Base-by-base conservation (phyloP, 1,139 yeast species). In the Zygoascus sp. region DNA sequence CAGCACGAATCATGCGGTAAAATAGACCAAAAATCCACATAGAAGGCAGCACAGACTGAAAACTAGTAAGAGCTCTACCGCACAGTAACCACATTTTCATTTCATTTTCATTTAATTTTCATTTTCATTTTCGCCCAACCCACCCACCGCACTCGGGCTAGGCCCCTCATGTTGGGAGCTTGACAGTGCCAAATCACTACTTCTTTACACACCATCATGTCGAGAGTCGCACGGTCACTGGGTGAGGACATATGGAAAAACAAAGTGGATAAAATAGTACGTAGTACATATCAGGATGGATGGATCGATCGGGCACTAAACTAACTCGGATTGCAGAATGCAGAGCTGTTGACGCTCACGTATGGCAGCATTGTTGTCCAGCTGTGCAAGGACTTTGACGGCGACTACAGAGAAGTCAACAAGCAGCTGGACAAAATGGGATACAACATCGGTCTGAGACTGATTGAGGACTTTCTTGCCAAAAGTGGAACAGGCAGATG, bases 311-410 rank as follows among this genome's bases (percentile, higher is more conserved):
- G 8, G 21, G 2, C 37, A 25, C 7, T 7, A 3, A 6, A 25
- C n/a, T 25, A 25, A n/a, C 28, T 25, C 9, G 28, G 9, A 6
- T 25, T 25, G 28, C 44, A 59, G 83, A 90, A 90, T 63, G 84
- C 96, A 2, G 99, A 94, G 66, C 74, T 92, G 45, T 86, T 92
- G 67, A 88, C 96, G 16, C 70, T 92, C 50, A 90, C 97, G 0
- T 92, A 92, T 61, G 99, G 99, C 10, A 83, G 96, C 2, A 78
- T 94, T 40, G 98, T 92, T 44, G 80, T 95, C n/a, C 97, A 92
- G 62, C 70, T 92, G 46, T 89, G 96, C 62, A 79, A 82, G 51
- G 98, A 92, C 61, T 82, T 78, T 63, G 77, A 81, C 49, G 77
- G 80, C 55, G 86, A 90, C 64, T 90, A 87, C 64, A 65, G 63